Base-by-base conservation (phyloP, 2,329 filamentous ascomycete genomes). In the Myotisia sp. region DNA sequence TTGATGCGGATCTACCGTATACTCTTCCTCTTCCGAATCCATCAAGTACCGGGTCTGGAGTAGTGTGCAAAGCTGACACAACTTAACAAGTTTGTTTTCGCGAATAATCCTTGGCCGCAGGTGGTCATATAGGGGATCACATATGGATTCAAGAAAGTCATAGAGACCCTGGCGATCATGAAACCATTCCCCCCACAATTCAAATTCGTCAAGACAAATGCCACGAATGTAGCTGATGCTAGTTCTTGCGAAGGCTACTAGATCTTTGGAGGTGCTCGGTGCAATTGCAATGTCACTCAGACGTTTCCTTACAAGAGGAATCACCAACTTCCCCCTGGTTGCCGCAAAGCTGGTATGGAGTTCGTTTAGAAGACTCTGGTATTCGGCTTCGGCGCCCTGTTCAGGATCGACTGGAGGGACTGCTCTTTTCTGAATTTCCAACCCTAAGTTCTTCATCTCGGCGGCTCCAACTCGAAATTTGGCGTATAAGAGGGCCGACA, bases 401-500 rank as follows among this genome's bases (percentile, higher is more conserved):
- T 74, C 68, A 4, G 68, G 67, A 35, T 74, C 74, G 22, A 71
- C 59, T 3, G 74, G 69, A 10, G 68, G 58, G 2, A 74, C 67
- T 7, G 71, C 74, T 46, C 74, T 62, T 50, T 77, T 78, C 44
- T 79, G 74, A 23, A 79, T 77, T 46, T 79, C 74, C 14, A 76
- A 54, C 6, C 76, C 76, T 26, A 81, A 64, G 35, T 68, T 64
- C 51, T 79, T 76, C 35, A 81, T 55, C 42, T 78, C 72, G 3
- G 71, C 65, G 2, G 76, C 76, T 28, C 70, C 71, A 16, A 78
- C 71, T 17, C 75, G 64, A 41, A 80, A 82, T 44, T 80, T 81
- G 13, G 77, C 75, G 46, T 81, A 81, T 2, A 81, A 57, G 6
- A 81, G 55, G 6, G 77, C 74, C 14, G 77, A 80, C 60, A 79